A percentile compares a stretch with the other conserved stretches of the same genome.
These are phyloP conservation scores for Cyberlindnera sargentensis DNA, from an alignment of 805 yeast genomes.

Conservation along the genomic window DNA sequence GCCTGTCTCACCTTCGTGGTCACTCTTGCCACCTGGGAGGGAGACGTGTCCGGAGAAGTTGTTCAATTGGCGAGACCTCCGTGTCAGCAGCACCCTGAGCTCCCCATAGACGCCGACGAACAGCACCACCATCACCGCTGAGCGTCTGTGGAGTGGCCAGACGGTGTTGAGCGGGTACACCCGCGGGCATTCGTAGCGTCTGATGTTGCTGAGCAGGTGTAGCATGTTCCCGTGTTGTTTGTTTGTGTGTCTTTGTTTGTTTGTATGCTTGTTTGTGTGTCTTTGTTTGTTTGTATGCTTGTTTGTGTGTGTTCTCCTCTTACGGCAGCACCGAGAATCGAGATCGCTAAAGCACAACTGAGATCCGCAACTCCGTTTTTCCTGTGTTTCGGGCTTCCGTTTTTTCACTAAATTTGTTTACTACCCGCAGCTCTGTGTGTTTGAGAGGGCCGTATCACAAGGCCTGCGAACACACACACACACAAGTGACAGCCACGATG, in stretches of 20 bases:
- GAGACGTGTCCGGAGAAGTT: conserved; percentile 88
- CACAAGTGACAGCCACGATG: conserved; percentile 1
- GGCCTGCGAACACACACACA: no score
- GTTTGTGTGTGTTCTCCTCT: no score
- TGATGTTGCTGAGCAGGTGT: conserved; percentile 16
- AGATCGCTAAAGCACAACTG: no score
- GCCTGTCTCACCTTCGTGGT: conserved; percentile 54
- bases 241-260: not conserved
- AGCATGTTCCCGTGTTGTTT: conserved; percentile 1
- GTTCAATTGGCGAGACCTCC: conserved; percentile 60
- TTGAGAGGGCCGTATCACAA: no score
- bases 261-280: no score
- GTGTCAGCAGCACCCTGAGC: conserved; percentile 69
- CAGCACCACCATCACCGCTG: conserved; percentile 72
- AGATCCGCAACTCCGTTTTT: not conserved
- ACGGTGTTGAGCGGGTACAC: conserved; percentile 32
- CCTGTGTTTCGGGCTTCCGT: no score
- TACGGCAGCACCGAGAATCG: no score
- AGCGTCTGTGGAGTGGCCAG: conserved; percentile 72
- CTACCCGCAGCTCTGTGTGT: no score
- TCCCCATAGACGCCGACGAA: conserved; percentile 72
- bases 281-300: no score
- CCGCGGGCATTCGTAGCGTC: conserved; percentile 9
- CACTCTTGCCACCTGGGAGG: conserved; percentile 92
- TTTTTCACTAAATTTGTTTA: no score